Evolutionary conservation across 805 yeast genomes (phyloP), one percentile per base, ranked within the genome.

Genomic region (Candida michaelii): DNA sequence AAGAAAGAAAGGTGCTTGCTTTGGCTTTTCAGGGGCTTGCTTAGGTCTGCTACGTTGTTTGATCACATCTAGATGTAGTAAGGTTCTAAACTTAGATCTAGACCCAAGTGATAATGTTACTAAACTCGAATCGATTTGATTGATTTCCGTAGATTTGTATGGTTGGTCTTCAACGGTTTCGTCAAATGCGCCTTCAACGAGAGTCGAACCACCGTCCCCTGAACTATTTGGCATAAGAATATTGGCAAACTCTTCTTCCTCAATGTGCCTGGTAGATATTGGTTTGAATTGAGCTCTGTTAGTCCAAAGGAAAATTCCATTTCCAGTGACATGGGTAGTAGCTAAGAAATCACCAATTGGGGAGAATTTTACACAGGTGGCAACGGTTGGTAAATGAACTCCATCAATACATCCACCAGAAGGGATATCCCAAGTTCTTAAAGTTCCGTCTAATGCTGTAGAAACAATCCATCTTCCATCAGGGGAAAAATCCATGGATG

Each of bases 331-430:
- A 64, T 93, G 98, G 0, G 95, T 74, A 0, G 98, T 90, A 1
- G 97, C 98, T 43, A 93, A 72, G 62, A 83, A 79, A 52, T 93
- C 97, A 33, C 96, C 96, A 43, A 81, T 73, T 2, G 95, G 95
- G 12, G 97, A 86, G 49, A 93, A 77, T 55, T 83, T 80, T 24
- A 95, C 71, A 42, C 77, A 71, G 0, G 97, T 89, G 3, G 85
- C 95, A n/a, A 89, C 90, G 52, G 74, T 79, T 1, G 84, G 80
- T 18, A 93, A 74, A 40, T 71, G 67, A 13, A 91, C 82, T 48
- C 97, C 97, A 66, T 93, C 99, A 44, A 93, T 89, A 63, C 98
- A 91, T 1, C 90, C 88, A 37, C 99, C 98, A 1, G 97, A 85
- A 31, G 98, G 98, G 46, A 93, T 76, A 62, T 93, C 98, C 98